Percentiles rank a stretch among this genome's conserved stretches.
Evolutionary conservation across 192 early-diverging fungal genomes (phyloP).

Genomic region (Gamsiella multidivaricata): DNA sequence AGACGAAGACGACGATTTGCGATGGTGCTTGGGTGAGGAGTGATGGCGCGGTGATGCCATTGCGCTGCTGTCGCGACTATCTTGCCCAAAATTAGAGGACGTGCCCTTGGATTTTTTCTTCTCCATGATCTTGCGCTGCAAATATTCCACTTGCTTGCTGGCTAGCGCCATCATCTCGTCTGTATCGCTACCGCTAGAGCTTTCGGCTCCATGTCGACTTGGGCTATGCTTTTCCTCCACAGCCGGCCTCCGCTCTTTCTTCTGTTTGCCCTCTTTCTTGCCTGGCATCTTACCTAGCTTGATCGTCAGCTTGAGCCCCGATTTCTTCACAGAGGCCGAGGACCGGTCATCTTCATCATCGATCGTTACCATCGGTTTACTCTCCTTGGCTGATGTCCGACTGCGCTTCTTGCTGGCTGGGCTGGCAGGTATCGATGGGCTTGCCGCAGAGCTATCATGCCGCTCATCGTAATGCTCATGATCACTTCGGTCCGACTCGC

Average conservation of each 20-base stretch:
- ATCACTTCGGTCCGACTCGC: slow-evolving; percentile 34
- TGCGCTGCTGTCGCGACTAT: slow-evolving; percentile 5
- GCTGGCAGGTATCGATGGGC: slow-evolving; percentile 18
- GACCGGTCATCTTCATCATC: slow-evolving; percentile 17
- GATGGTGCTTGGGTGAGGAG: slow-evolving; percentile 2
- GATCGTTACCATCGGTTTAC: slow-evolving; percentile 33
- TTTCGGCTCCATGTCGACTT: slow-evolving; percentile 4
- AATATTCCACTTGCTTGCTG: slow-evolving; percentile 48
- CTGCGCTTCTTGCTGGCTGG: slow-evolving; percentile 43
- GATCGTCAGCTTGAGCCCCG: slow-evolving; percentile 40
- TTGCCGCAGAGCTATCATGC: slow-evolving; percentile 5
- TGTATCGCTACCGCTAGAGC: slow-evolving; percentile 43
- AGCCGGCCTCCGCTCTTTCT: slow-evolving; percentile 1
- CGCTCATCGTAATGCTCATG: slow-evolving; percentile 16
- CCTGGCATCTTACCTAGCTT: slow-evolving; percentile 47
- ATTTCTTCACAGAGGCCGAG: slow-evolving; percentile 12
- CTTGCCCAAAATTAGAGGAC: slow-evolving; percentile 9
- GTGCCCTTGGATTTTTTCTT: slow-evolving; percentile 40
- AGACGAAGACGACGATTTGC: slow-evolving; percentile 10
- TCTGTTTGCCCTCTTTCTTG: slow-evolving; percentile 31
- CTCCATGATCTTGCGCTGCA: slow-evolving; percentile 52
- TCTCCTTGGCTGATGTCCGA: slow-evolving; percentile 24
- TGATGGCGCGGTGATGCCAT: slow-evolving; percentile 11
- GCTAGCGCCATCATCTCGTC: slow-evolving; percentile 53
- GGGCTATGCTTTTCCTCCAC: background rate